These are phyloP conservation scores for Penicillium soppii DNA, from an alignment of 495 filamentous ascomycete genomes.

Conservation along the genomic window DNA sequence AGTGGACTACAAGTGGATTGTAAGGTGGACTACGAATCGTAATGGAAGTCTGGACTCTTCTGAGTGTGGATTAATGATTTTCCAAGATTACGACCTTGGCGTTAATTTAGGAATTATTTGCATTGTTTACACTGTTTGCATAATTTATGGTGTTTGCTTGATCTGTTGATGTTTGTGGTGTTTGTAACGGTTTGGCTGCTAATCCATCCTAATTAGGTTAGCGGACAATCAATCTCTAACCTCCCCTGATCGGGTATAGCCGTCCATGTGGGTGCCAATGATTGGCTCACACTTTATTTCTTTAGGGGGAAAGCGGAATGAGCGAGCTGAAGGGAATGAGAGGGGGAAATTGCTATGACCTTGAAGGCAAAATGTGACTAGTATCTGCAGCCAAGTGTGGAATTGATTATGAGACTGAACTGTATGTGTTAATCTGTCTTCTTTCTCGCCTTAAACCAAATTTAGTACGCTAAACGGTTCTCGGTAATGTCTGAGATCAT, in stretches of 20 bases:
- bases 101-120: background rate
- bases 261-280: background rate
- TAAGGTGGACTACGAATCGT: background rate
- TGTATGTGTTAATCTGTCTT: too few species aligned
- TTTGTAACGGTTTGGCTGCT: too few species aligned
- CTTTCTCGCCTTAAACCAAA: too few species aligned
- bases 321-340: background rate
- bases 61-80: constrained; percentile 2
- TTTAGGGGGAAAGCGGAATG: too few species aligned
- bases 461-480: background rate
- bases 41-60: constrained; percentile 10
- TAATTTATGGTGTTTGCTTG: too few species aligned
- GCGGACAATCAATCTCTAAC: background rate
- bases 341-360: background rate
- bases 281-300: too few species aligned
- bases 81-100: constrained; percentile 5
- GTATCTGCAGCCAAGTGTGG: too few species aligned
- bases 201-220: background rate
- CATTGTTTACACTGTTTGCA: background rate
- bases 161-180: too few species aligned
- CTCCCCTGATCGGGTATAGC: background rate
- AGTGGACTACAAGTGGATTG: background rate
- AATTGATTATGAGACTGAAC: too few species aligned
- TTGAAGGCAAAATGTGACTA: background rate
- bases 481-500: background rate